These are phyloP conservation scores for Sphenostylis stenocarpa DNA, from an alignment of 306 rosid species.

Conservation along the genomic window DNA sequence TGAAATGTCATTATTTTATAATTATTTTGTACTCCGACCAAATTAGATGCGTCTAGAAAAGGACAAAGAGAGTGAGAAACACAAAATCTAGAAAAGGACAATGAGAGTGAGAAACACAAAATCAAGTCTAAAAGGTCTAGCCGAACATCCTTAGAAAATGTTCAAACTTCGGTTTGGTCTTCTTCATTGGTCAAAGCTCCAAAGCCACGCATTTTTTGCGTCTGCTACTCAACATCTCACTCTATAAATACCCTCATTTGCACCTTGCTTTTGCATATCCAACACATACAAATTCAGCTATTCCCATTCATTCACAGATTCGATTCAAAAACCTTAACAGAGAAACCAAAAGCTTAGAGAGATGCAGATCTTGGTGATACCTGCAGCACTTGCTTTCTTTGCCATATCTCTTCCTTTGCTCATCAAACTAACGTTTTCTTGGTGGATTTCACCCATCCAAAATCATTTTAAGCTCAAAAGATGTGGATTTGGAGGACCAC, in stretches of 20 bases:
- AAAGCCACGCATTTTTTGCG: conserved; percentile 27
- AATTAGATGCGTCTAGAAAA: background rate
- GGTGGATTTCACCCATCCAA: conserved; percentile 64
- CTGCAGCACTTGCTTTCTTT: background rate
- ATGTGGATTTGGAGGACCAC: conserved; percentile 75
- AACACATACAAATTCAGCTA: background rate
- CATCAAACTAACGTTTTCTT: conserved; percentile 42
- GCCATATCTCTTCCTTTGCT: conserved; percentile 26
- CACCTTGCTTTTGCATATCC: conserved; percentile 5
- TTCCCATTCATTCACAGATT: background rate
- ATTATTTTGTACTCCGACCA: conserved; percentile 19
- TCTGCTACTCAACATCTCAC: background rate
- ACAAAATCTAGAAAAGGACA: conserved; percentile 4
- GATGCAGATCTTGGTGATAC: conserved; percentile 29
- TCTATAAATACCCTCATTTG: conserved; percentile 47
- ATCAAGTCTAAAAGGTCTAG: conserved; percentile 17
- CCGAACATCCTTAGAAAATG: background rate
- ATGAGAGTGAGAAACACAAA: background rate
- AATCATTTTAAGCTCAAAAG: conserved; percentile 48
- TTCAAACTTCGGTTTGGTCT: conserved; percentile 16
- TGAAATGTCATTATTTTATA: background rate
- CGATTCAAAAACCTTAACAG: conserved; percentile 3
- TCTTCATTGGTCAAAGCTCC: conserved; percentile 36
- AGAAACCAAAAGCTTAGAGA: background rate
- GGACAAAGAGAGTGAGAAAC: background rate